Base-by-base conservation (phyloP, 2,329 filamentous ascomycete species). In the Herpotrichia juniperi region DNA sequence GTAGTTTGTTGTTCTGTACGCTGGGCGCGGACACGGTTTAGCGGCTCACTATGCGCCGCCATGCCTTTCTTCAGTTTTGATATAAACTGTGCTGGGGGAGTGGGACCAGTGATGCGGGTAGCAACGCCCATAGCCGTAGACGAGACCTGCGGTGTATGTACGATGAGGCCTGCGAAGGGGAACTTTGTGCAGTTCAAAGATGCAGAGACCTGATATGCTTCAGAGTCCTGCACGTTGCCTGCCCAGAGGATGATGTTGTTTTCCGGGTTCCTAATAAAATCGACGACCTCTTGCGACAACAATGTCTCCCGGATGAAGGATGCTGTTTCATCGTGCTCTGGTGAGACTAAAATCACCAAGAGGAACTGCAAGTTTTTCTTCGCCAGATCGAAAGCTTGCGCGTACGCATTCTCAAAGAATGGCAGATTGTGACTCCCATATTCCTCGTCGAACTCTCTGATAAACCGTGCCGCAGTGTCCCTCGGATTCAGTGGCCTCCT, bases 381-480 rank as follows among this genome's bases (percentile, higher is more conserved):
- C 5, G 93, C 92, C 31, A 88, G 77, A 68, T 99, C 94, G 56
- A 96, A 85, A 0, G 93, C 92, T 74, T 96, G 90, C 4, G 96
- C 93, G 68, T 97, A 94, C 4, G 93, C 92, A 46, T 89, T 89
- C 68, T 97, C 93, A 61, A 88, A 87, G 72, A 96, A 96, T 0
- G 89, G 87, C 4, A 97, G 76, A 4, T 79, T 80, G 43, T 86
- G 84, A 16, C 80, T 76, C 0, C 91, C 92, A 67, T 97, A 94
- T 64, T 96, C 91, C 74, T 99, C 94, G 65, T 96, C 92, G 61
- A 99, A 96, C 64, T 97, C 93, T 8, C 93, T 85, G 66, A 91
- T 89, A 72, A 97, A 96, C 26, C 94, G 83, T 22, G 90, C 87
- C 0, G 93, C 92, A 1, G 91, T 93, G 68, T 99, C 94, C 50